Base-by-base conservation (phyloP, 83 land plant species). In the Thuja plicata region DNA sequence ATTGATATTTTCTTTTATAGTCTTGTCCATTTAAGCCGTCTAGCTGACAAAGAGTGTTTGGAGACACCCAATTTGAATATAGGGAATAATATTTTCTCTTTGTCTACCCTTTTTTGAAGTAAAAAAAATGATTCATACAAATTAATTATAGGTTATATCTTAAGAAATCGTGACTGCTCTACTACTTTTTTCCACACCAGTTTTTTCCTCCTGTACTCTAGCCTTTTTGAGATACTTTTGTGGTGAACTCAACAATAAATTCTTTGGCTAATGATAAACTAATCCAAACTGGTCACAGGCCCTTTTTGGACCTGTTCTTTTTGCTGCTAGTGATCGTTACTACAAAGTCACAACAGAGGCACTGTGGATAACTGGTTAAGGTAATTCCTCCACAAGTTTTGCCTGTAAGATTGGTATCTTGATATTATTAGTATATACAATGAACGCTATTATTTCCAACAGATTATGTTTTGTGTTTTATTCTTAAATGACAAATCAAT, bases 261-360 rank as follows among this genome's bases (percentile, higher is more conserved):
- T 45, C 24, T 45, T 38, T 57, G 80, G 37, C n/a, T 87, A 17
- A 71, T n/a, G 5, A 32, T n/a, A 3, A 30, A 19, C 41, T 27
- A 16, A 27, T 78, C 9, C 38, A 50, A 30, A 82, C 77, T 86
- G 77, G 76, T 77, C 21, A 80, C 91, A 98, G 99, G 95, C 94
- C 71, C 92, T 98, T 41, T 94, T 95, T 86, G 89, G 87, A 90
- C 97, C 99, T 73, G 93, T 98, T 74, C 91, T 98, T 88, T 92
- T 96, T 88, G 96, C 99, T 90, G 98, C 95, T 40, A 88, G 94
- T 84, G 99, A 98, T 88, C 92, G 99, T 40, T 98, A 98, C 88
- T 98, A 98, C 89, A 98, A 98, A 87, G 99, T 98, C 82, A 97
- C 99, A 87, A 98, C 99, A 66, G 99, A 98, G 78, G 99, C 99